These are phyloP conservation scores for Colletotrichum sublineola DNA, from an alignment of 2,329 filamentous ascomycete species.

Conservation along the genomic window DNA sequence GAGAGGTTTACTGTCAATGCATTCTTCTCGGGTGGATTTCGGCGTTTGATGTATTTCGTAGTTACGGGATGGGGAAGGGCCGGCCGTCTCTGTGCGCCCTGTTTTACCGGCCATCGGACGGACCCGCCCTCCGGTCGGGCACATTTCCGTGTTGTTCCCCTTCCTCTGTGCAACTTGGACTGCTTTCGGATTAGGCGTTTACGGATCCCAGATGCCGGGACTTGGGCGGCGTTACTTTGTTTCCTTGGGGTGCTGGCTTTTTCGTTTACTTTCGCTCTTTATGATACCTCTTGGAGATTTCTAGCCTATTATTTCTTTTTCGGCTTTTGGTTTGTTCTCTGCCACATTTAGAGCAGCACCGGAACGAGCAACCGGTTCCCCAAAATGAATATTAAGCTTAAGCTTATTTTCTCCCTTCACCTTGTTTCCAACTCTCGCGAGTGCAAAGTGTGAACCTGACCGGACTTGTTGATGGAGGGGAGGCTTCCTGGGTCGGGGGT, in stretches of 20 bases:
- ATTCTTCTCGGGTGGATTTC: background rate
- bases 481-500: background rate
- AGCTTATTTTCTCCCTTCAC: background rate
- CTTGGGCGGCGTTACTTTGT: background rate
- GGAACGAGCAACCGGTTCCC: background rate
- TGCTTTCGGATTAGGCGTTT: background rate
- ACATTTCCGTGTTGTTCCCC: background rate
- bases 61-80: too few species aligned
- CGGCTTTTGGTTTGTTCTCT: background rate
- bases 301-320: background rate
- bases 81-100: background rate
- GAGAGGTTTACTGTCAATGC: background rate
- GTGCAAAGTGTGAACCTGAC: background rate
- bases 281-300: background rate
- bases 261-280: background rate
- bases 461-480: background rate
- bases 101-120: background rate
- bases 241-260: background rate
- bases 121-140: background rate
- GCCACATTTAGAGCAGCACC: background rate
- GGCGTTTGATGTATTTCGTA: background rate
- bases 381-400: background rate
- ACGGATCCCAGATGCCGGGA: background rate
- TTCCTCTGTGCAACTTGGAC: background rate
- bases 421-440: background rate